phyloP scores from a whole-genome alignment of 495 filamentous ascomycete genomes.

The Trypethelium eluteriae region DNA sequence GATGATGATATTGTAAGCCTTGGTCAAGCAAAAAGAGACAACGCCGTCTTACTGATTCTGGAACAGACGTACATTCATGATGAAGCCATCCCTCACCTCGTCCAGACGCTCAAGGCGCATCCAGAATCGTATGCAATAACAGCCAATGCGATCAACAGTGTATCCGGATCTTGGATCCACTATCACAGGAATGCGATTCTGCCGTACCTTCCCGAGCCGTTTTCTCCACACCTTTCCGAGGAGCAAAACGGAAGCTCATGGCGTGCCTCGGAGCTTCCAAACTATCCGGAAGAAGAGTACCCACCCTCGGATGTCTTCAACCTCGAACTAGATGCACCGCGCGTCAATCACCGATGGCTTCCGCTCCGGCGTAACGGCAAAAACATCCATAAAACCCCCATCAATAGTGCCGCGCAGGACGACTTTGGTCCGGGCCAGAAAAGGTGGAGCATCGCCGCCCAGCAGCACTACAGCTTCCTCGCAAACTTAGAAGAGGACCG shows the following conservation, averaged over 20 bases:
- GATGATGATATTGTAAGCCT: constrained; percentile 44
- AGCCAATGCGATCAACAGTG: constrained; percentile 48
- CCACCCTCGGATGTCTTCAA: constrained; percentile 15
- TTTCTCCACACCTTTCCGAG: constrained; percentile 20
- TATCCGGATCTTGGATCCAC: constrained; percentile 41
- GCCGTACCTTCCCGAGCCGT: constrained; percentile 41
- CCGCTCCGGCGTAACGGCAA: constrained; percentile 29
- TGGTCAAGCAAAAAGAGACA: background rate
- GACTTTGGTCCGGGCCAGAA: constrained; percentile 30
- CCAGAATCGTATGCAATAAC: constrained; percentile 44
- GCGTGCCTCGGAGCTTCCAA: constrained; percentile 23
- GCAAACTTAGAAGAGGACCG: constrained; percentile 43
- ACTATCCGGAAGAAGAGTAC: constrained; percentile 11
- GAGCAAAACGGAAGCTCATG: constrained; percentile 15
- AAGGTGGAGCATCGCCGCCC: constrained; percentile 46
- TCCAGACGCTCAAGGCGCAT: constrained; percentile 46
- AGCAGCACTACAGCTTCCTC: constrained; percentile 51
- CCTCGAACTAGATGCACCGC: constrained; percentile 20
- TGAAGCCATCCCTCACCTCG: constrained; percentile 45
- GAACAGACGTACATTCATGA: constrained; percentile 41
- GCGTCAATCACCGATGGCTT: constrained; percentile 42
- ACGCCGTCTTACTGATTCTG: background rate
- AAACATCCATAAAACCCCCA: constrained; percentile 38
- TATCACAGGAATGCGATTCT: constrained; percentile 41
- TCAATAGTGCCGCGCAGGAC: constrained; percentile 15